Evolutionary conservation across 441 rosid species (phyloP).

Genomic region (Erysimum pusillum): DNA sequence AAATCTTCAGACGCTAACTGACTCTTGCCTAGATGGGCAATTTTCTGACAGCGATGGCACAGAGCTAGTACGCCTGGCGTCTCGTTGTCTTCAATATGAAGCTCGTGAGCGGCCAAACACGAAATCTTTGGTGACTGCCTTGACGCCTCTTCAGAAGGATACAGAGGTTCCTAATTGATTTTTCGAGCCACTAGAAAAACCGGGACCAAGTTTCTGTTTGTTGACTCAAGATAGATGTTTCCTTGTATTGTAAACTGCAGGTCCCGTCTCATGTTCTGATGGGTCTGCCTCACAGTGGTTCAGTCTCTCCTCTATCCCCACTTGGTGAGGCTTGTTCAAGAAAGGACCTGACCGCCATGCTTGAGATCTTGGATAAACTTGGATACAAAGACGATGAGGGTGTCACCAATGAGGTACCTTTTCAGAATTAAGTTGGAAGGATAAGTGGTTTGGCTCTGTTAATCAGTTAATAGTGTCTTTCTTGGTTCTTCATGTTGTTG

Average conservation of each 20-base stretch:
- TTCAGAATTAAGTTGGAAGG: constrained; percentile 19
- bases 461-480: constrained; percentile 11
- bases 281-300: constrained; percentile 73
- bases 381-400: constrained; percentile 95
- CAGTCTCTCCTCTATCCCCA: constrained; percentile 68
- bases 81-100: constrained; percentile 86
- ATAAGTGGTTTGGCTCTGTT: constrained; percentile 57
- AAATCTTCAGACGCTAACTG: constrained; percentile 86
- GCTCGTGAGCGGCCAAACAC: constrained; percentile 89
- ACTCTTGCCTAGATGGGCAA: constrained; percentile 93
- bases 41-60: constrained; percentile 78
- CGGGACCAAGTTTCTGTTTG: not conserved
- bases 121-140: constrained; percentile 72
- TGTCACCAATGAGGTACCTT: constrained; percentile 55
- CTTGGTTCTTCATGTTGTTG: not conserved
- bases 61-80: constrained; percentile 86
- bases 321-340: constrained; percentile 87
- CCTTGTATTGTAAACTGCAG: constrained; percentile 26
- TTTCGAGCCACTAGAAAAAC: not conserved
- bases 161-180: constrained; percentile 61
- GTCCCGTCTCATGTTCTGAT: constrained; percentile 79
- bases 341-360: constrained; percentile 85
- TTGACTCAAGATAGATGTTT: constrained; percentile 15
- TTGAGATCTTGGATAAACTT: constrained; percentile 78
- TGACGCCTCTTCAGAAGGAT: constrained; percentile 85